Percentiles rank a stretch among this genome's conserved stretches.
Evolutionary conservation across 345 rosid species (phyloP).

Genomic region (Tarenaya hassleriana): DNA sequence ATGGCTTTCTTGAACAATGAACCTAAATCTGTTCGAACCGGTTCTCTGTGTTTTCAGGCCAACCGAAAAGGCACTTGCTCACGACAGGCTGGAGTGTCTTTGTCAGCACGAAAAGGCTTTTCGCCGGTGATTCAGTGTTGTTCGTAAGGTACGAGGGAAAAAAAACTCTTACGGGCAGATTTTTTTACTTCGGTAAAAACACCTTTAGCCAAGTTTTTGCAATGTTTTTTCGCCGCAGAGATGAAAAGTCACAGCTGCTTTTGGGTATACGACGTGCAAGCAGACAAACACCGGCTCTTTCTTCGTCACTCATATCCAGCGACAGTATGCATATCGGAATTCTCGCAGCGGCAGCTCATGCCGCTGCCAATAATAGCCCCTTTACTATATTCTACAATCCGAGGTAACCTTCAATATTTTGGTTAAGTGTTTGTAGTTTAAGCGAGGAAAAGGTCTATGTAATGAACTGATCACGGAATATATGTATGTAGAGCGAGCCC

Average conservation of each 20-base stretch:
- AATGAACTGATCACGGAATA: background rate
- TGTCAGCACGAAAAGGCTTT: constrained; percentile 76
- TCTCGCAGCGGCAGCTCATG: constrained; percentile 98
- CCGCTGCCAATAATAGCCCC: constrained; percentile 88
- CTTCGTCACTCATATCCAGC: constrained; percentile 88
- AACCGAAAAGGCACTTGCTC: constrained; percentile 86
- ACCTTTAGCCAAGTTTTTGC: background rate
- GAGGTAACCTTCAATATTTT: constrained; percentile 32
- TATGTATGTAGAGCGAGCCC: constrained; percentile 61
- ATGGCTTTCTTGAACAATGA: background rate
- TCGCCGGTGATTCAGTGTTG: constrained; percentile 79
- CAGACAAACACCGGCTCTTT: constrained; percentile 73
- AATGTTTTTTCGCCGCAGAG: constrained; percentile 36
- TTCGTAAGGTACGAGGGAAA: constrained; percentile 53
- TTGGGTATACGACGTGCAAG: constrained; percentile 79
- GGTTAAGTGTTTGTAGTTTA: background rate
- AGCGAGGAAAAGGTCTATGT: background rate
- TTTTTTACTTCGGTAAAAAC: constrained; percentile 6
- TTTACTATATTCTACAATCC: constrained; percentile 89
- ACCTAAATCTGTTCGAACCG: constrained; percentile 14
- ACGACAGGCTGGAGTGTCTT: constrained; percentile 94
- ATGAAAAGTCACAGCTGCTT: constrained; percentile 81
- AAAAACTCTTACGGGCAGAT: constrained; percentile 11
- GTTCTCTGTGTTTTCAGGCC: constrained; percentile 42
- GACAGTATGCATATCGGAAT: constrained; percentile 99